Conservation (phyloP, 2,329 filamentous ascomycete species). For the Fusarium tjaetaba region DNA sequence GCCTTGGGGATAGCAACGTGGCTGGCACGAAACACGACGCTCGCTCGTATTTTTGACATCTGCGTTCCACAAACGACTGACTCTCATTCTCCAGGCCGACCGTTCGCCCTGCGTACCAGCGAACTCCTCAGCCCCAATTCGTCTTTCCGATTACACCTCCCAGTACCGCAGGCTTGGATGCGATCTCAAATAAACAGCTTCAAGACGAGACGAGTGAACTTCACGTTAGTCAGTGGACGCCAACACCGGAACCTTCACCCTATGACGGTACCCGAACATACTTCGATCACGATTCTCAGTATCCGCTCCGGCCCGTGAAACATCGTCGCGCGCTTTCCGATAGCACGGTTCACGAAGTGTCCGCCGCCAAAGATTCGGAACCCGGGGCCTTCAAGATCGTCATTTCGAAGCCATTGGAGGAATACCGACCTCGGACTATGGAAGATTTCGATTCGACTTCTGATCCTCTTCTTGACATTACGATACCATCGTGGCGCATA, state of each 20-base stretch:
- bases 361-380: conserved; percentile 62
- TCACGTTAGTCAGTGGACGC: conserved; percentile 54
- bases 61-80: conserved; percentile 35
- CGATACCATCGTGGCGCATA: conserved; percentile 85
- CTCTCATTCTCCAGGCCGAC: conserved; percentile 60
- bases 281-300: conserved; percentile 38
- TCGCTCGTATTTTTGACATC: conserved; percentile 24
- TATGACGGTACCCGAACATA: conserved; percentile 49
- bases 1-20: conserved; percentile 17
- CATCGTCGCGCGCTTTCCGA: conserved; percentile 78
- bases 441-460: conserved; percentile 61
- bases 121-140: conserved; percentile 69
- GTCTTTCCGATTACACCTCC: conserved; percentile 70
- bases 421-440: conserved; percentile 68
- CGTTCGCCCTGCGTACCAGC: conserved; percentile 68
- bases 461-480: conserved; percentile 72
- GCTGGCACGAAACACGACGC: conserved; percentile 20
- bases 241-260: conserved; percentile 53
- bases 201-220: conserved; percentile 43
- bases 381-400: conserved; percentile 80
- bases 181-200: conserved; percentile 46
- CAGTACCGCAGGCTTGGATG: conserved; percentile 65
- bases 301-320: conserved; percentile 42
- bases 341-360: conserved; percentile 76
- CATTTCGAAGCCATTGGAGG: conserved; percentile 76